Evolutionary conservation across 2,329 filamentous ascomycete species (phyloP).

Genomic region (Fusarium caatingaense): DNA sequence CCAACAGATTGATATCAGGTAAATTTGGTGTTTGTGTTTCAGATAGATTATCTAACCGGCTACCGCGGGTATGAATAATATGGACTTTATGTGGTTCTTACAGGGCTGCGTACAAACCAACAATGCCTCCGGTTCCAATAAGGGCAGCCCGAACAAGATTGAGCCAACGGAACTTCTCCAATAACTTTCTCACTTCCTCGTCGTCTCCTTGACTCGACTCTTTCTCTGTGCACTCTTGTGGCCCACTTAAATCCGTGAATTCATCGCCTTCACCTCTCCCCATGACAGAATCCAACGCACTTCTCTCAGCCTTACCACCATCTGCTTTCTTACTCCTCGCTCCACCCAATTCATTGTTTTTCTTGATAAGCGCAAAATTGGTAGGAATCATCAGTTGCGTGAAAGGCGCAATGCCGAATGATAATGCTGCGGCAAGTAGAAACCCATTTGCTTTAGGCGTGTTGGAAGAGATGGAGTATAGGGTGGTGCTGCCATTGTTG

Average conservation of each 20-base stretch:
- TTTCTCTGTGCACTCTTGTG: not conserved
- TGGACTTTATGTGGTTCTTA: not conserved
- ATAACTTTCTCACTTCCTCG: rapidly evolving
- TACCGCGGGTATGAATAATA: not conserved
- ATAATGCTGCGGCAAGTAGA: not conserved
- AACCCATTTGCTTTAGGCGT: not conserved
- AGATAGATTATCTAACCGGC: not conserved
- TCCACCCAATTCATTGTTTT: not conserved
- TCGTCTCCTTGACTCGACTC: not conserved
- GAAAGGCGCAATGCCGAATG: slow-evolving; percentile 6
- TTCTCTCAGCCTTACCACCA: not conserved
- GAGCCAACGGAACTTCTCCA: slow-evolving; percentile 11
- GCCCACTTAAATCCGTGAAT: not conserved
- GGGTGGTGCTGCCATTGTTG: rapidly evolving
- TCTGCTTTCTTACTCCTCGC: not conserved
- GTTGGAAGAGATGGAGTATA: not conserved
- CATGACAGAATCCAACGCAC: not conserved
- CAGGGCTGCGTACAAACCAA: not conserved
- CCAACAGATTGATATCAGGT: not conserved
- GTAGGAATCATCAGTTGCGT: slow-evolving; percentile 15
- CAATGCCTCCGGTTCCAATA: slow-evolving; percentile 5
- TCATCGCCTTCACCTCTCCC: slow-evolving; percentile 1
- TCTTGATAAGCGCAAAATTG: not conserved
- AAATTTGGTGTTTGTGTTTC: not conserved
- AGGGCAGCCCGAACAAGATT: not conserved